Conservation (phyloP, 176 grass and related monocot species). For the Phoenix roebelenii region DNA sequence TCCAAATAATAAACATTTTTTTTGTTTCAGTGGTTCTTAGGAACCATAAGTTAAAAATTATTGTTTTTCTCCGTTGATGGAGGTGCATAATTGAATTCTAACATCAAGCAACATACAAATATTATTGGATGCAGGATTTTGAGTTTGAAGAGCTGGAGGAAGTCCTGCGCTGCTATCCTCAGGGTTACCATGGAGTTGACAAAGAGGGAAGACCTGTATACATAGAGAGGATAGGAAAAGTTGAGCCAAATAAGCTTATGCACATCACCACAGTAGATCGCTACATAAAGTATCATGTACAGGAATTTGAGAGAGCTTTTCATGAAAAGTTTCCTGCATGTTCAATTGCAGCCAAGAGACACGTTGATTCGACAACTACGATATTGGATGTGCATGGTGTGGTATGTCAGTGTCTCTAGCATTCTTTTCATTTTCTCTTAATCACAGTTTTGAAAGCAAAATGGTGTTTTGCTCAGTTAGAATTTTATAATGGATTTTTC, state of each 20-base stretch:
- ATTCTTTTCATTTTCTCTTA: neutral
- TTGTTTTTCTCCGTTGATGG: neutral
- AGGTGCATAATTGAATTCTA: neutral
- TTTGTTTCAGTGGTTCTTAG: too few species aligned
- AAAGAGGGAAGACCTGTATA: constrained; percentile 79
- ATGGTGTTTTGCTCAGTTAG: neutral
- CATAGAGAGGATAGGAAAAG: constrained; percentile 71
- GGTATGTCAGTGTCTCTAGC: constrained; percentile 40
- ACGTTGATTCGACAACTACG: constrained; percentile 72
- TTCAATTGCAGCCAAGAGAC: constrained; percentile 59
- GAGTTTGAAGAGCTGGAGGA: constrained; percentile 70
- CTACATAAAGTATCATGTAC: constrained; percentile 84
- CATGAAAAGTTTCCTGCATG: constrained; percentile 62
- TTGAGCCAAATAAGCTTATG: constrained; percentile 71
- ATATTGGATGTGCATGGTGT: constrained; percentile 82
- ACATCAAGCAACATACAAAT: neutral
- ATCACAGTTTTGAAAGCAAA: neutral
- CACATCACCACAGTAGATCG: constrained; percentile 70
- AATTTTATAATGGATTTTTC: too few species aligned
- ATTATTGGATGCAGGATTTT: constrained; percentile 48
- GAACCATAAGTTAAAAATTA: neutral
- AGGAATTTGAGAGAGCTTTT: constrained; percentile 82
- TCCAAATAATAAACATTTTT: too few species aligned
- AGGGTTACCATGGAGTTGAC: constrained; percentile 84
- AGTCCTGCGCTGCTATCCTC: constrained; percentile 64